These are phyloP conservation scores for Boletellus deceptivus DNA, from an alignment of 1,284 basidiomycete genomes.

Conservation along the genomic window DNA sequence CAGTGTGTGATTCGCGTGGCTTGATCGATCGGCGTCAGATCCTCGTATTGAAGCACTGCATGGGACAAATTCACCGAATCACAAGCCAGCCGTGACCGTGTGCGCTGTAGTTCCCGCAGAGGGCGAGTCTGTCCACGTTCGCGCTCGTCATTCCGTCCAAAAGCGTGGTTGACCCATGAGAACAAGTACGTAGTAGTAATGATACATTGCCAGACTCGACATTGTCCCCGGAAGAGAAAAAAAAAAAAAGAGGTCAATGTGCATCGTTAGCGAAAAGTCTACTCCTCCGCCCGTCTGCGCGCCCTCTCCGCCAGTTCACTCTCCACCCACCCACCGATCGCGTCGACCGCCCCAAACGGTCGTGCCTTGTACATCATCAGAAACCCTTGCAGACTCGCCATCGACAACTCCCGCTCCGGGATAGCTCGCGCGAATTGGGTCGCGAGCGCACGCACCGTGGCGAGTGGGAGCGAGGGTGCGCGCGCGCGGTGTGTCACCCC, in stretches of 20 bases:
- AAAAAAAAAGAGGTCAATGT: too few species aligned
- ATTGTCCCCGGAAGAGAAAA: too few species aligned
- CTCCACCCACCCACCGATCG: slow-evolving; percentile 47
- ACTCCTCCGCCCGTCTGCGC: neutral
- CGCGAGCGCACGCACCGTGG: slow-evolving; percentile 46
- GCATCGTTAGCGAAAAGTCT: neutral
- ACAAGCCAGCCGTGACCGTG: too few species aligned
- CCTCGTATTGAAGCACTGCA: too few species aligned
- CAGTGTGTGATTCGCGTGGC: too few species aligned
- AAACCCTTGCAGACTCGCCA: slow-evolving; percentile 74
- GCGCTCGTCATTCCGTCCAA: too few species aligned
- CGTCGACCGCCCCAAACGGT: slow-evolving; percentile 55
- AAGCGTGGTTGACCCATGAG: too few species aligned
- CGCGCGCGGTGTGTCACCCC: slow-evolving; percentile 35
- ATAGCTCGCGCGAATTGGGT: slow-evolving; percentile 54
- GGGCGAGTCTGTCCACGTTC: too few species aligned
- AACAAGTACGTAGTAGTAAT: too few species aligned
- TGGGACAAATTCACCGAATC: too few species aligned
- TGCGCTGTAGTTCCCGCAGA: too few species aligned
- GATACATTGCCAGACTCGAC: slow-evolving; percentile 3
- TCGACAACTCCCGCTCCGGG: slow-evolving; percentile 65
- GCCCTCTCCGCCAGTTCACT: slow-evolving; percentile 29
- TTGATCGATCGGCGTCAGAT: too few species aligned
- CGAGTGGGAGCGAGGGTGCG: slow-evolving; percentile 35
- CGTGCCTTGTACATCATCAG: slow-evolving; percentile 67